A percentile compares a stretch with the other conserved stretches of the same genome.
Conservation (phyloP, 352 stramenopile genomes). For the Pythium guiyangense region DNA sequence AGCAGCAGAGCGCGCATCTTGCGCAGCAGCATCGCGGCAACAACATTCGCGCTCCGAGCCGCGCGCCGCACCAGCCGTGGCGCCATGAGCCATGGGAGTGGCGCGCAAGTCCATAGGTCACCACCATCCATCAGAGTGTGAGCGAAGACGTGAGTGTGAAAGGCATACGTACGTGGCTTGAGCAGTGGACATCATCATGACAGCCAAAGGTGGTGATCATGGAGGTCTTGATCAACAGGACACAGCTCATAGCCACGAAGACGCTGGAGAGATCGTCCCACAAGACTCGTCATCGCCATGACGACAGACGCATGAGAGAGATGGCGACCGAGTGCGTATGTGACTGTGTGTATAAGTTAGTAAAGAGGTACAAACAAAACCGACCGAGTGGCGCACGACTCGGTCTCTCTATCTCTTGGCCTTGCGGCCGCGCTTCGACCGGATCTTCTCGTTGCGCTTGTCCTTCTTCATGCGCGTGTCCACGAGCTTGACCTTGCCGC, state of each 20-base stretch:
- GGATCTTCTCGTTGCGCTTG: slow-evolving; percentile 86
- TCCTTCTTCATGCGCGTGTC: slow-evolving; percentile 98
- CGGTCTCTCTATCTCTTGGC: slow-evolving; percentile 64
- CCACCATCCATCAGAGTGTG: no score
- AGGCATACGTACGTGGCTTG: no score
- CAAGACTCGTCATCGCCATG: no score
- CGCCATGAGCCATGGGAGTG: slow-evolving; percentile 48
- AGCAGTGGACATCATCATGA: no score
- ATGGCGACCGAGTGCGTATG: not conserved
- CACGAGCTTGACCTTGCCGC: slow-evolving; percentile 95
- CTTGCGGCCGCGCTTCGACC: slow-evolving; percentile 82
- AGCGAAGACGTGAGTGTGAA: no score
- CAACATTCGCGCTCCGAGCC: not conserved
- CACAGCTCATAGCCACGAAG: no score
- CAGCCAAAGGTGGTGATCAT: no score
- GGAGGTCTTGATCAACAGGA: no score
- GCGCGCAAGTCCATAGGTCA: slow-evolving; percentile 12
- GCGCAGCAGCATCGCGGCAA: not conserved
- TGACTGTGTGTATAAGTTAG: slow-evolving; percentile 13
- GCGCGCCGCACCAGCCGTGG: slow-evolving; percentile 4
- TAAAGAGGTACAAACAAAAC: slow-evolving; percentile 14
- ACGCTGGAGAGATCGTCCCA: no score
- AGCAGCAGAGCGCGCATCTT: not conserved
- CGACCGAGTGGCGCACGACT: no score
- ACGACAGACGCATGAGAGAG: not conserved